Base-by-base conservation (phyloP, 768 basidiomycete genomes). In the Rickenella mellea region DNA sequence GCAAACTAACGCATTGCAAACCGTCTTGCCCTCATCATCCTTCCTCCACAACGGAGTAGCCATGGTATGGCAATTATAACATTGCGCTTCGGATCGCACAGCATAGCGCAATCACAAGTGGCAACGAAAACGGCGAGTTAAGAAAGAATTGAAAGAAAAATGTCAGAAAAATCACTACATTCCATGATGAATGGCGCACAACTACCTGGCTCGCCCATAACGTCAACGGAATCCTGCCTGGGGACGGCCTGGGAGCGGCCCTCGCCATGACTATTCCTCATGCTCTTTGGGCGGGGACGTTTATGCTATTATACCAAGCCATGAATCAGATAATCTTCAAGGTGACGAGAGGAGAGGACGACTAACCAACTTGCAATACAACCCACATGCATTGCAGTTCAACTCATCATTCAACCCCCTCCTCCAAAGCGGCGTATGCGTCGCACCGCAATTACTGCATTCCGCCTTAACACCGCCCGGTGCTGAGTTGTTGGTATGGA, bases 41-140 rank as follows among this genome's bases (percentile, higher is more conserved):
- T 90, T 90, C 48, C 87, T 74, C 87, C 87, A 90, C 29, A 90
- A 73, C 10, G 88, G 88, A 5, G 87, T 89, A 11, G 86, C 84
- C 2, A 84, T 89, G 19, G 88, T 90, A 54, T 88, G 83, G 65
- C 87, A 90, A 55, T 89, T 90, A 63, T 81, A 87, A 65, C 87
- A 91, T 67, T 88, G 85, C 2, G 86, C 87, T 71, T 69, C 27
- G 20, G 2, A 20, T 10, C 4, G 45, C 19, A 25, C 17, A 46
- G 6, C 26, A 42, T 7, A 9, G 25, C 19, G 19, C 41, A 19
- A 37, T 7, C n/a, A 14, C 20, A 28, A 27, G 11, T 6, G 40
- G 9, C 10, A 29, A 39, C 6, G 17, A 4, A 15, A 26, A 20
- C 31, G 40, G 36, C 37, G 41, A 49, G 36, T 12, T 36, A 8